Evolutionary conservation across 495 filamentous ascomycete genomes (phyloP), one percentile per base, ranked within the genome.

Genomic region (Penicillium argentinense): DNA sequence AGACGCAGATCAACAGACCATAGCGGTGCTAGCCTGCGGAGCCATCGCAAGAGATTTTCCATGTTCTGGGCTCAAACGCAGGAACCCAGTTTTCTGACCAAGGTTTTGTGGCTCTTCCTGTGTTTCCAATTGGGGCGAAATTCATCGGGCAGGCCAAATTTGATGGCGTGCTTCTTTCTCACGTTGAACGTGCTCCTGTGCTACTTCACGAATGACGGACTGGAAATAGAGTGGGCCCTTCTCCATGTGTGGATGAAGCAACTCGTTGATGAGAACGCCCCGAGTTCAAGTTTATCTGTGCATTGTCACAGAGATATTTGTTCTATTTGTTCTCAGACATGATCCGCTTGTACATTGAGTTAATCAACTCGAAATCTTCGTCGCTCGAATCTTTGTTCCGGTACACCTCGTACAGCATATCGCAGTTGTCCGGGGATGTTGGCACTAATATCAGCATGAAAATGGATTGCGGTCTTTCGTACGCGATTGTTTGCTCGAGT

Each of bases 81-180:
- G n/a, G n/a, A n/a, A n/a, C n/a, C n/a, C n/a, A n/a, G n/a, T n/a
- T n/a, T n/a, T n/a, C n/a, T n/a, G n/a, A n/a, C n/a, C n/a, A n/a
- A n/a, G n/a, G n/a, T n/a, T n/a, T n/a, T n/a, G n/a, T n/a, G n/a
- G n/a, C n/a, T n/a, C n/a, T n/a, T n/a, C n/a, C n/a, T n/a, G n/a
- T n/a, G n/a, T n/a, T n/a, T n/a, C n/a, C n/a, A n/a, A n/a, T n/a
- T n/a, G n/a, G n/a, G n/a, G n/a, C n/a, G n/a, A n/a, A n/a, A n/a
- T n/a, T n/a, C n/a, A n/a, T n/a, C 68, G 60, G 2, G 76, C 74
- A 9, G 77, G 77, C 73, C 74, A 79, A 29, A 77, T 64, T 57
- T 77, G 64, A 26, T 57, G 27, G n/a, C 62, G 56, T 1, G 51
- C 61, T 22, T 60, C 50, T 43, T 74, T 52, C 48, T 80, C 77